Percentiles rank a stretch among this genome's conserved stretches.
Evolutionary conservation across 345 rosid genomes (phyloP).

Genomic region (rapeseed (Brassica napus)): DNA sequence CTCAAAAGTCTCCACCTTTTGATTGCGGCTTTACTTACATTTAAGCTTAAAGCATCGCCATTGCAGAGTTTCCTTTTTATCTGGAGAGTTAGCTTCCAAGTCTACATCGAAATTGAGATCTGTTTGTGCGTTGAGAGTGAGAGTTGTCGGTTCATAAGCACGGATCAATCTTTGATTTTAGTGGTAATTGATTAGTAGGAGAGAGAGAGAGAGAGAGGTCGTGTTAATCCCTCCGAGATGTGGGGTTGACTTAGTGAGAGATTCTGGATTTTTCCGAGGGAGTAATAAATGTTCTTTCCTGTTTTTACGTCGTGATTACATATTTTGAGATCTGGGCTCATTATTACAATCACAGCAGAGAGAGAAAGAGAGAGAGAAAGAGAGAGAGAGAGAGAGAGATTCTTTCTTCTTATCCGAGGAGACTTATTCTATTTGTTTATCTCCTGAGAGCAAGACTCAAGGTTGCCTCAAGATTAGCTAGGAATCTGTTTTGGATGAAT

Average conservation of each 20-base stretch:
- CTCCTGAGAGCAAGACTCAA: not conserved
- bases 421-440: not conserved
- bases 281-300: slow-evolving; percentile 35
- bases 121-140: not conserved
- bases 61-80: not conserved
- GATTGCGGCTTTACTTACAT: not conserved
- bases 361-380: not conserved
- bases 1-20: slow-evolving; percentile 20
- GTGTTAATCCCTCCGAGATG: not conserved
- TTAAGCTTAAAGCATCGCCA: slow-evolving; percentile 22
- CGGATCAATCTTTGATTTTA: not conserved
- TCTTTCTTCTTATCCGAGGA: not conserved
- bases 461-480: not conserved
- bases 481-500: slow-evolving; percentile 31
- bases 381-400: not conserved
- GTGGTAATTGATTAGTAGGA: not conserved
- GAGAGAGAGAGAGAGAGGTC: not conserved
- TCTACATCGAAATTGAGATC: not conserved
- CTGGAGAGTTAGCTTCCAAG: not conserved
- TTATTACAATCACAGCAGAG: not conserved
- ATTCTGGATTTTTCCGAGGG: slow-evolving; percentile 25
- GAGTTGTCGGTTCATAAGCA: not conserved
- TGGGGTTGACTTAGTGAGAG: slow-evolving; percentile 33
- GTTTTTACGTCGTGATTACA: slow-evolving; percentile 32
- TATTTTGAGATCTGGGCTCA: not conserved